Base-by-base conservation (phyloP, 352 stramenopile genomes). In the Pythium oligandrum region DNA sequence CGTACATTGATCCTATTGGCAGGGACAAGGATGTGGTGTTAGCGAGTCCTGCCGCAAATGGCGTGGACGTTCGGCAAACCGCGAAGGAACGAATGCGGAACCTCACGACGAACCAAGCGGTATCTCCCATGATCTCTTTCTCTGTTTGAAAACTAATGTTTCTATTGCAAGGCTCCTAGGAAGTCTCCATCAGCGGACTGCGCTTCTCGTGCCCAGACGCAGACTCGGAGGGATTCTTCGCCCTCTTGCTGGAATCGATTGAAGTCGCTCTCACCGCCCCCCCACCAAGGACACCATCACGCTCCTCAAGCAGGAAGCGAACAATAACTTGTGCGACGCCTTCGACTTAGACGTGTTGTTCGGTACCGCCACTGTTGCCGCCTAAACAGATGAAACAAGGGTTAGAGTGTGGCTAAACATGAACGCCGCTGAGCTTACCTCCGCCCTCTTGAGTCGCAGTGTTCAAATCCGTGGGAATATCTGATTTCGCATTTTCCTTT, bases 81-180 rank as follows among this genome's bases (percentile, higher is more conserved):
- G 39, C 50, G 10, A 56, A 56, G 50, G 48, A 49, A 10, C 50
- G 50, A 6, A 40, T 56, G 50, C 40, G 40, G 8, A 34, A 34
- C 2, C 11, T 49, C 11, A 40, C 36, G 0, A 17, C 1, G 1
- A 17, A 56, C n/a, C 30, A 56, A 48, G 6, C 40, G 7, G 50
- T 49, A 43, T 35, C n/a, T 56, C 3, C 9, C 43, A 7, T 48
- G 3, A 17, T 17, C 12, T 49, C 32, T 34, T 42, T 56, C 17
- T 40, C 30, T 17, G 32, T 40, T 11, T n/a, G 4, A 36, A 34
- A 11, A 49, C 31, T 40, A 39, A 48, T 49, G 11, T 45, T 8
- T 47, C 31, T 31, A 39, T 40, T 12, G 45, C 12, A 56, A 40
- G 32, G 39, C 36, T 42, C 1, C 3, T n/a, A 56, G 50, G 40